A percentile compares a stretch with the other conserved stretches of the same genome.
Evolutionary conservation across 208 protist genomes (phyloP).

Genomic region (Leishmania mexicana): DNA sequence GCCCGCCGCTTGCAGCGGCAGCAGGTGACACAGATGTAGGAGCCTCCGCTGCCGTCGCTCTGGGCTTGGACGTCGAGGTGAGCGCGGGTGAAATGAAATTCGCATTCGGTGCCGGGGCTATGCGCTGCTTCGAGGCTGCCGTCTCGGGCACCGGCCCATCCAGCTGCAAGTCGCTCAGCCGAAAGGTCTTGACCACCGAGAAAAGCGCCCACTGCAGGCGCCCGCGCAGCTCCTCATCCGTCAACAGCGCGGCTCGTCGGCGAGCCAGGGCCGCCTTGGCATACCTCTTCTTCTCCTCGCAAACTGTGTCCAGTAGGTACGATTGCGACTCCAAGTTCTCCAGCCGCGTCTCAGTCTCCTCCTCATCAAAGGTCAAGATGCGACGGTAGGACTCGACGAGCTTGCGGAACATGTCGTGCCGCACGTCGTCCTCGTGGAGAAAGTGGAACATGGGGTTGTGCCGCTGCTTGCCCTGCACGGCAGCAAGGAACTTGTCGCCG

Average conservation of each 20-base stretch:
- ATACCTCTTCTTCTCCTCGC: constrained; percentile 78
- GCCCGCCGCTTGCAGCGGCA: neutral
- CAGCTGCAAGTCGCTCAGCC: constrained; percentile 66
- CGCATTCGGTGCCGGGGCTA: neutral
- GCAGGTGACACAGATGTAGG: neutral
- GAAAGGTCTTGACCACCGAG: constrained; percentile 74
- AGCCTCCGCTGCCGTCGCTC: neutral
- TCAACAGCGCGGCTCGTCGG: constrained; percentile 79
- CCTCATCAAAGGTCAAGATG: constrained; percentile 65
- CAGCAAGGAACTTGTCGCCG: constrained; percentile 71
- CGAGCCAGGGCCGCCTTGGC: constrained; percentile 74
- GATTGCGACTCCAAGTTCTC: constrained; percentile 50
- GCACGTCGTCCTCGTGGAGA: constrained; percentile 74
- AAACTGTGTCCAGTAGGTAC: constrained; percentile 64
- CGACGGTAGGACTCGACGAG: constrained; percentile 81
- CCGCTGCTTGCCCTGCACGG: constrained; percentile 57
- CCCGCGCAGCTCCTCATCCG: constrained; percentile 83
- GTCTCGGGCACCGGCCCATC: constrained; percentile 74
- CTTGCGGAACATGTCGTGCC: constrained; percentile 68
- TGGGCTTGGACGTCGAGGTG: neutral
- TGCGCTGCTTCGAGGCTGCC: constrained; percentile 37
- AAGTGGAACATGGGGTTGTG: constrained; percentile 79
- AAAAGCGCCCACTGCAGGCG: constrained; percentile 85
- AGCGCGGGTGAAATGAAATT: neutral
- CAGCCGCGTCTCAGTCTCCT: constrained; percentile 78